Base-by-base conservation (phyloP, 257 asterid species). In the Solanum ossicruentum region DNA sequence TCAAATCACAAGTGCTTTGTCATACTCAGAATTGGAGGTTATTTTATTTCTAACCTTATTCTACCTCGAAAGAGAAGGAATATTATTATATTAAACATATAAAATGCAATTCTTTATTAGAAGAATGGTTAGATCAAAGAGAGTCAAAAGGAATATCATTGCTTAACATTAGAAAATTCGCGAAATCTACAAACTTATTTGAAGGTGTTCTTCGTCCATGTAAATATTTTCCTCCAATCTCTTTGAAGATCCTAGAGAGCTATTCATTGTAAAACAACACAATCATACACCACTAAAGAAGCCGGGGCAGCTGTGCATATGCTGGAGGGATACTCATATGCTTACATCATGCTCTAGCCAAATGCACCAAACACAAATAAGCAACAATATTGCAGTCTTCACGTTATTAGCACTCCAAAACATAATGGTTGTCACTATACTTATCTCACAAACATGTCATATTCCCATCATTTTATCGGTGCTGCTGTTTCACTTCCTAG, bases 11-110 rank as follows among this genome's bases (percentile, higher is more conserved):
- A 83, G 77, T 56, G 94, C 89, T 18, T 85, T 65, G 89, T 95
- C 99, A 55, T 95, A 94, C 90, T 95, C 99, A 77, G 98, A 97
- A 89, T 95, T 97, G 80, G 95, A 97, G 92, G 98, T 93, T 86
- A 88, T 91, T 84, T 66, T 80, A 72, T 70, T 73, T 63, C 43
- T 52, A 63, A 17, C 36, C 65, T 80, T 32, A n/a, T 45, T 55
- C n/a, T 28, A 81, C n/a, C 15, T 47, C 11, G 10, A 23, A 39
- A 73, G 45, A 21, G 36, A 49, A 45, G 47, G 12, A 6, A 41
- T 67, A 4, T 7, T 20, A 39, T 16, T 32, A 10, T 20, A 39
- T 16, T 32, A 10, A 7, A 63, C 56, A 43, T 17, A 57, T 54
- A 36, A 36, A 32, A 52, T 39, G 8, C 47, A 32, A 12, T 72